Conservation (phyloP, 2,329 filamentous ascomycete species). For the Orbilia quercus region DNA sequence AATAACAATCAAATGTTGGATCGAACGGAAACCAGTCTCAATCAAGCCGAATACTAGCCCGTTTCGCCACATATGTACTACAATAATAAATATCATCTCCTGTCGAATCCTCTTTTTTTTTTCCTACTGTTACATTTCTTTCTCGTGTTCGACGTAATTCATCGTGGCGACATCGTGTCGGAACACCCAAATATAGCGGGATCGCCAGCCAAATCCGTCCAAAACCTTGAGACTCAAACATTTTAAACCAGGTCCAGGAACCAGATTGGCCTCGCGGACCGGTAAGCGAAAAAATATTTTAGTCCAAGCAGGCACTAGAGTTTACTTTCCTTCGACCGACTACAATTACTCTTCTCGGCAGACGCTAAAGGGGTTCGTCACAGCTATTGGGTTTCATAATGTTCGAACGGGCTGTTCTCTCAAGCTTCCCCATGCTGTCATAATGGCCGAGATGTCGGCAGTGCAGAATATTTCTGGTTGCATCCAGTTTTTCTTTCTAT, state of each 20-base stretch:
- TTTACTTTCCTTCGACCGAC: slow-evolving; percentile 36
- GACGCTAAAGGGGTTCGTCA: not conserved
- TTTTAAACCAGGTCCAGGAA: not conserved
- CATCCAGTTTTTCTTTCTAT: not conserved
- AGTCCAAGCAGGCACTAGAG: too few relatives aligned
- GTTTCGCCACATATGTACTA: not conserved
- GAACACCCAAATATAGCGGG: slow-evolving; percentile 22
- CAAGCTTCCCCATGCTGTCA: too few relatives aligned
- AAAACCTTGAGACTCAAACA: slow-evolving; percentile 5
- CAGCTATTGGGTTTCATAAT: not conserved
- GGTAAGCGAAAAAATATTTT: slow-evolving; percentile 5
- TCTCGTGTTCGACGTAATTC: not conserved
- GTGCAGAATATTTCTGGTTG: too few relatives aligned
- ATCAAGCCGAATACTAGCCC: slow-evolving; percentile 7
- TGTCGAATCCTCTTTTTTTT: not conserved
- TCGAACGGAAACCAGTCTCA: not conserved
- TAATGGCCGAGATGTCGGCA: too few relatives aligned
- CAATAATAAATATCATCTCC: too few relatives aligned
- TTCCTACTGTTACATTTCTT: not conserved
- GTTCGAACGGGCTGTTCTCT: too few relatives aligned
- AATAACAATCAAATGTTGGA: slow-evolving; percentile 8
- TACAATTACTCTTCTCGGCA: slow-evolving; percentile 14
- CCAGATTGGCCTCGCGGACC: slow-evolving; percentile 1
- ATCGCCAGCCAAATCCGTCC: slow-evolving; percentile 16
- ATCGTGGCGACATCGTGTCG: not conserved